phyloP scores from a whole-genome alignment of 306 rosid species.

The Trifolium pratense region DNA sequence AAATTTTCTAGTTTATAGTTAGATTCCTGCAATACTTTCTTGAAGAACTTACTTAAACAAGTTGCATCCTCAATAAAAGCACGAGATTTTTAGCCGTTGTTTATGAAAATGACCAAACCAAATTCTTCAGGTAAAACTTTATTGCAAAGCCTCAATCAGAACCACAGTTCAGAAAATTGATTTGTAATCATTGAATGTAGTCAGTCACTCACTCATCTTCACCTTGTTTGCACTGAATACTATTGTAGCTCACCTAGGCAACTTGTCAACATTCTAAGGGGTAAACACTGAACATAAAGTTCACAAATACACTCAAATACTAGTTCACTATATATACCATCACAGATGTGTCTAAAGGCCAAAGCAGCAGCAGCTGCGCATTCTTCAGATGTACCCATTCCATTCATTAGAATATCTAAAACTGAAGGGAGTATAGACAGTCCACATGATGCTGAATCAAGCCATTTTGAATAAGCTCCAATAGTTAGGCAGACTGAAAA shows the following conservation, averaged over 20 bases:
- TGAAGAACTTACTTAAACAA: conserved; percentile 38
- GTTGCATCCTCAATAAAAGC: conserved; percentile 33
- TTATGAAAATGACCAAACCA: conserved; percentile 35
- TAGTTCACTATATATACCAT: conserved; percentile 68
- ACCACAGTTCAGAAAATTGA: conserved; percentile 39
- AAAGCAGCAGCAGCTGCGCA: conserved; percentile 98
- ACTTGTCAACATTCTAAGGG: conserved; percentile 31
- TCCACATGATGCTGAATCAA: conserved; percentile 88
- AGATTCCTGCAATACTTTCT: conserved; percentile 22
- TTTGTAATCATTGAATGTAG: conserved; percentile 10
- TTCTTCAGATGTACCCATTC: conserved; percentile 93
- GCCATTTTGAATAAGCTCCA: conserved; percentile 98
- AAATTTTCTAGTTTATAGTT: conserved; percentile 7
- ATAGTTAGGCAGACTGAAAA: conserved; percentile 88
- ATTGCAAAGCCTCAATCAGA: conserved; percentile 34
- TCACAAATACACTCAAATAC: conserved; percentile 35
- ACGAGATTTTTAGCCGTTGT: conserved; percentile 11
- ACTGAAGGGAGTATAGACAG: conserved; percentile 80
- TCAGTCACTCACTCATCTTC: conserved; percentile 23
- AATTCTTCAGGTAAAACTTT: conserved; percentile 32
- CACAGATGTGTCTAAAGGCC: conserved; percentile 95
- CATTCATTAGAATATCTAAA: conserved; percentile 84
- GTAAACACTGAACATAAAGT: conserved; percentile 42
- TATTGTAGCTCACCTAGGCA: conserved; percentile 32
- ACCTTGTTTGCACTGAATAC: conserved; percentile 34